These are phyloP conservation scores for Lipomyces starkeyi DNA, from an alignment of 805 yeast genomes.

Conservation along the genomic window DNA sequence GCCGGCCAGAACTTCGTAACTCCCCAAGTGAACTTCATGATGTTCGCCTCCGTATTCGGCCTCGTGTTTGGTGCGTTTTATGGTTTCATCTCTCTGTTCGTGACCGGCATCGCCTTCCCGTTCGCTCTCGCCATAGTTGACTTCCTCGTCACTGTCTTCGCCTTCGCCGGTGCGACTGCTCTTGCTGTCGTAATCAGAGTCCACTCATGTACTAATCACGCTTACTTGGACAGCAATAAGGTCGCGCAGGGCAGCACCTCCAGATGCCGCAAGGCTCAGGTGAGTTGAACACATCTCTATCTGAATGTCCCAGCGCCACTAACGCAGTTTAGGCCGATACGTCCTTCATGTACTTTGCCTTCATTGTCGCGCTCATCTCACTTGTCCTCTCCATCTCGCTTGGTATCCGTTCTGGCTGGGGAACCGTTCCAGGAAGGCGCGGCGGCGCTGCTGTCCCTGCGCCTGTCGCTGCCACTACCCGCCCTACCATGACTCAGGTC, in stretches of 20 bases:
- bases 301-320: conserved; percentile 61
- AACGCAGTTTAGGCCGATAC: conserved; percentile 56
- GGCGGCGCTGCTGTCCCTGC: neutral
- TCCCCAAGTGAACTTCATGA: conserved; percentile 86
- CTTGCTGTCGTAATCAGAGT: conserved; percentile 87
- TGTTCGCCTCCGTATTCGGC: conserved; percentile 89
- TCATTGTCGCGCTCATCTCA: conserved; percentile 74
- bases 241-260: conserved; percentile 76
- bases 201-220: conserved; percentile 80
- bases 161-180: conserved; percentile 93
- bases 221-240: conserved; percentile 67
- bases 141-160: conserved; percentile 86
- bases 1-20: conserved; percentile 67
- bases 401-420: conserved; percentile 49
- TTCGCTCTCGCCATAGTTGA: conserved; percentile 74
- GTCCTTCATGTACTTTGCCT: conserved; percentile 83
- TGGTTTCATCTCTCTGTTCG: conserved; percentile 76
- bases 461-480: neutral
- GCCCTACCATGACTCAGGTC: neutral
- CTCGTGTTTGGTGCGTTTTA: conserved; percentile 78
- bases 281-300: conserved; percentile 56
- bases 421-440: neutral
- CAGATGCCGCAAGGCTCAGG: conserved; percentile 95
- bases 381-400: conserved; percentile 56
- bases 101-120: conserved; percentile 87